These are phyloP conservation scores for Drechslerella dactyloides DNA, from an alignment of 2,329 filamentous ascomycete genomes.

Conservation along the genomic window DNA sequence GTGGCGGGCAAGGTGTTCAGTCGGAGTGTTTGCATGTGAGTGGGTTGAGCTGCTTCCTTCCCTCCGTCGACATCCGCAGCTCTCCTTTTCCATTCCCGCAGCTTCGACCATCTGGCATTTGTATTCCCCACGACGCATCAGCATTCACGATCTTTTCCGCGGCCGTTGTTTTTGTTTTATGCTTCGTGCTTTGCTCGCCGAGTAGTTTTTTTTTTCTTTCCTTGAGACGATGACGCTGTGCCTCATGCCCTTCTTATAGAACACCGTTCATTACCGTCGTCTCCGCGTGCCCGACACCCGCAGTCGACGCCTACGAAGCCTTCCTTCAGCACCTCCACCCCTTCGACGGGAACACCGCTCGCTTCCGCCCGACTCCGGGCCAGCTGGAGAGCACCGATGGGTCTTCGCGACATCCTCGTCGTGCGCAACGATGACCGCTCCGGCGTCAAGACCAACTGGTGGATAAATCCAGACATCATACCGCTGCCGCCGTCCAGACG, in stretches of 20 bases:
- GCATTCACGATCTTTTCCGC: not conserved
- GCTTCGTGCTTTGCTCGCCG: too few relatives aligned
- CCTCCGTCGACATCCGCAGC: conserved; percentile 6
- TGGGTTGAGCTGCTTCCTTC: not conserved
- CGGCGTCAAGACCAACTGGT: conserved; percentile 49
- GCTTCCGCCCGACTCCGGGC: not conserved
- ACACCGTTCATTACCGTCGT: too few relatives aligned
- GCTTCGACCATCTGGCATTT: not conserved
- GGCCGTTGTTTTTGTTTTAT: too few relatives aligned
- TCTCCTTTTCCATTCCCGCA: not conserved
- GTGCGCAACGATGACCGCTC: conserved; percentile 47
- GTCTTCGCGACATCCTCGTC: conserved; percentile 42
- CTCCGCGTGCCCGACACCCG: too few relatives aligned
- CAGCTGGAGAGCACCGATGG: conserved; percentile 24
- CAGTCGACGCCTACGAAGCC: too few relatives aligned
- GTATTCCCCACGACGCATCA: not conserved
- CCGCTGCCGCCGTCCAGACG: conserved; percentile 36
- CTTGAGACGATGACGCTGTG: too few relatives aligned
- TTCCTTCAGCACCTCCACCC: not conserved
- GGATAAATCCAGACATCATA: conserved; percentile 50
- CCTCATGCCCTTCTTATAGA: too few relatives aligned
- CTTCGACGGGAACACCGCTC: not conserved
- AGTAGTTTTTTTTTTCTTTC: too few relatives aligned
- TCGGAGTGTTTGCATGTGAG: not conserved
- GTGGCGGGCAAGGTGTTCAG: too few relatives aligned